phyloP scores from a whole-genome alignment of 768 basidiomycete species.

The Auriscalpium orientale region DNA sequence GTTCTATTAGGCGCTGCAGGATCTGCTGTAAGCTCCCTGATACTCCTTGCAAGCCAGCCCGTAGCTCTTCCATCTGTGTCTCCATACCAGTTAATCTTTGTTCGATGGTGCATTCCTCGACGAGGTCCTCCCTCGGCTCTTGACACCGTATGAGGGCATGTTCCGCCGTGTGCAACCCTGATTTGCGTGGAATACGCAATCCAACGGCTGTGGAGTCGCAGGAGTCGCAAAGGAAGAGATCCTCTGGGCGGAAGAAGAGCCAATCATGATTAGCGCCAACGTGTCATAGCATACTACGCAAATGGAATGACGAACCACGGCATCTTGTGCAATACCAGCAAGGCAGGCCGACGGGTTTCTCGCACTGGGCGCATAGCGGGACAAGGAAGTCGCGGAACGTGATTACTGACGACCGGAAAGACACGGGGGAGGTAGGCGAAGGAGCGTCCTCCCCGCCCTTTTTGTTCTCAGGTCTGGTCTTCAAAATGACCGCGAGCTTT shows the following conservation, averaged over 20 bases:
- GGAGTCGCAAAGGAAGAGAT: background rate
- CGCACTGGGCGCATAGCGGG: background rate
- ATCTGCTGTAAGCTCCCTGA: too few species aligned
- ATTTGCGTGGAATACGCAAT: too few species aligned
- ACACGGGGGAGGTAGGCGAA: background rate
- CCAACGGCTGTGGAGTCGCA: background rate
- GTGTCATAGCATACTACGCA: background rate
- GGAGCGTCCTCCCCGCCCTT: background rate
- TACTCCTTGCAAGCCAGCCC: too few species aligned
- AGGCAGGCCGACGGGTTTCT: background rate
- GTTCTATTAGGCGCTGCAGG: too few species aligned
- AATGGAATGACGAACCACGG: background rate
- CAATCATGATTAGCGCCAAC: background rate
- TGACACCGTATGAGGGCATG: too few species aligned
- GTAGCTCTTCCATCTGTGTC: too few species aligned
- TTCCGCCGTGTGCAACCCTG: too few species aligned
- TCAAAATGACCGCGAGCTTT: background rate
- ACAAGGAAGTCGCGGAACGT: background rate
- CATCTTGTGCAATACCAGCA: background rate
- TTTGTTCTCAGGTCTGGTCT: background rate
- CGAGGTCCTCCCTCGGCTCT: too few species aligned
- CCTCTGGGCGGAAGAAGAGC: background rate
- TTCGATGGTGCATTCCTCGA: too few species aligned
- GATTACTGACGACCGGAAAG: background rate
- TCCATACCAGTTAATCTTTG: too few species aligned